Base-by-base conservation (phyloP, 192 early-diverging fungal species). In the Coemansia sp. region DNA sequence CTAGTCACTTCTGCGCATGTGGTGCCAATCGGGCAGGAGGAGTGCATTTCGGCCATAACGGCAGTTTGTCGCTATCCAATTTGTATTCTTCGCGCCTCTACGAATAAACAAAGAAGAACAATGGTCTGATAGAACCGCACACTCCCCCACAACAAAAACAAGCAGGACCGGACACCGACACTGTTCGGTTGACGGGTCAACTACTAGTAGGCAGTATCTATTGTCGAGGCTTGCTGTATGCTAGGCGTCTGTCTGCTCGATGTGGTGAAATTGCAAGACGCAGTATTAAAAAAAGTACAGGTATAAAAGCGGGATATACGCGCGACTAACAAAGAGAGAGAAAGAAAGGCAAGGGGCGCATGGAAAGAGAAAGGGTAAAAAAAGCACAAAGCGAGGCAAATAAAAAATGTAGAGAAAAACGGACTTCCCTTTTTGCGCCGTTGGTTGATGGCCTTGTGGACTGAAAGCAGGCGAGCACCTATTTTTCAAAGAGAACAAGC, bases 251-350 rank as follows among this genome's bases (percentile, higher is more conserved):
- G 13, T 17, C 16, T 14, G 8, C 10, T 45, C 2, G 16, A 5
- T 4, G 51, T 54, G 51, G 8, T 2, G 51, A 20, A 54, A 25
- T 14, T 2, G 22, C 9, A 54, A 22, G 25, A 25, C 51, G 51
- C 22, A 54, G 14, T 8, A 54, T 54, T 54, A 54, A 16, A 22
- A 22, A 54, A 54, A 54, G 51, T 54, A 54, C 51, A 54, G 8
- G 25, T 25, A 64, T 64, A 54, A 43, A 55, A 56, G 11, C 41
- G 6, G 12, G 46, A 65, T 42, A 54, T 51, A 55, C 43, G 5
- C 41, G 1, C 10, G 46, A 65, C 17, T 56, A 48, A 44, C 38
- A 56, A 16, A 22, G 20, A 56, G 17, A 14, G 10, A 13, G 7
- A 54, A 22, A 48, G 11, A 25, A 54, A 54, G 25, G 51, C 9